Percentiles rank a stretch among this genome's conserved stretches.
These are phyloP conservation scores for Penicillium vulpinum DNA, from an alignment of 2,329 filamentous ascomycete species.

Conservation along the genomic window DNA sequence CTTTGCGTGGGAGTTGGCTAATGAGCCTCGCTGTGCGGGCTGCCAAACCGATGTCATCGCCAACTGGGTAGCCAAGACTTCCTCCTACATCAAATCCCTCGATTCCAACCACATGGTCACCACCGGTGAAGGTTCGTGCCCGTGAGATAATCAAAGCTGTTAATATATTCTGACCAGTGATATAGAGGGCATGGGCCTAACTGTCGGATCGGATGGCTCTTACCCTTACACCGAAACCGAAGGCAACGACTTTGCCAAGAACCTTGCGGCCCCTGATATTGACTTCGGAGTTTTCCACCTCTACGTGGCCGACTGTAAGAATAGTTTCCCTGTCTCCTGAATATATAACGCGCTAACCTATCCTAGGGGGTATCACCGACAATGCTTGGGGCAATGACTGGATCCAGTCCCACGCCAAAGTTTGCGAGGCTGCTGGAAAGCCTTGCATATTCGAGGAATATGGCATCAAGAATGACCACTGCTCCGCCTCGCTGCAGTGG, in stretches of 20 bases:
- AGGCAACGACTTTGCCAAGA: not conserved
- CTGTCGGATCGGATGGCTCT: not conserved
- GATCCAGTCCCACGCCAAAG: not conserved
- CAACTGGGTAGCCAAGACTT: not conserved
- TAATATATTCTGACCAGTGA: not conserved
- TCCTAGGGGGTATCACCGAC: not conserved
- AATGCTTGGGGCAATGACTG: not conserved
- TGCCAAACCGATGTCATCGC: not conserved
- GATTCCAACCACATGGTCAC: not conserved
- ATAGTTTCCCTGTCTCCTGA: too few relatives aligned
- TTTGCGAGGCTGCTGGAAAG: not conserved
- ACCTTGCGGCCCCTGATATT: not conserved
- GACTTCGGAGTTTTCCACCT: not conserved
- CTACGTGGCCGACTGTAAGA: not conserved
- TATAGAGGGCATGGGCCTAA: not conserved
- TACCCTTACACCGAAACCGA: not conserved
- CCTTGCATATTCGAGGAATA: not conserved
- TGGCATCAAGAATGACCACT: not conserved
- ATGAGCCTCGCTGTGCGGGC: not conserved
- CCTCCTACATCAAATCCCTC: not conserved
- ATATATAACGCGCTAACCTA: not conserved
- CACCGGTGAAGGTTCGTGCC: not conserved
- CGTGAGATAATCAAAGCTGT: not conserved
- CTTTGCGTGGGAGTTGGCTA: not conserved
- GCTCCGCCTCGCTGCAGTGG: not conserved